Evolutionary conservation across 164 flowering plant species (phyloP).

Genomic region (Euptelea pleiosperma): DNA sequence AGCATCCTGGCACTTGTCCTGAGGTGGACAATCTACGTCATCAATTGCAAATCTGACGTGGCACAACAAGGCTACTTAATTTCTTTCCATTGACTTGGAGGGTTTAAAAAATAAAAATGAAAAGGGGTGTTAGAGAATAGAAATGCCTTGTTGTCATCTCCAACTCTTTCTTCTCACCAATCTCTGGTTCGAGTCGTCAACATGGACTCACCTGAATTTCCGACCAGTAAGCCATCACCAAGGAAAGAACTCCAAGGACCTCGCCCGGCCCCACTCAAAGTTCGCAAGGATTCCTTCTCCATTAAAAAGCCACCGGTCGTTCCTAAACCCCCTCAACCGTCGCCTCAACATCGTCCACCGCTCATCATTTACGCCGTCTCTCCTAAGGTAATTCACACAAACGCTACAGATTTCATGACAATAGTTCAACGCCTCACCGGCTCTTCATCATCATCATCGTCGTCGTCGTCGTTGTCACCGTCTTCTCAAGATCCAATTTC

Average conservation of each 20-base stretch:
- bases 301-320: conserved; percentile 22
- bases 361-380: conserved; percentile 74
- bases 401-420: conserved; percentile 33
- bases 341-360: conserved; percentile 32
- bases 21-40: no score
- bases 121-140: no score
- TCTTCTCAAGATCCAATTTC: conserved; percentile 29
- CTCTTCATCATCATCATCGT: conserved; percentile 17
- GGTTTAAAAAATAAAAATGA: no score
- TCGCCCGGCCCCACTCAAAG: conserved; percentile 21
- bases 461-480: conserved; percentile 24
- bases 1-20: no score
- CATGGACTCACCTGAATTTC: conserved; percentile 1
- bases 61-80: no score
- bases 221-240: conserved; percentile 14
- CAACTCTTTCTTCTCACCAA: not conserved
- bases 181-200: not conserved
- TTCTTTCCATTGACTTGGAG: no score
- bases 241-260: conserved; percentile 24
- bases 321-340: conserved; percentile 1
- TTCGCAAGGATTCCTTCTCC: conserved; percentile 18
- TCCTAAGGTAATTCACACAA: conserved; percentile 44
- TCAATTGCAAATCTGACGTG: no score
- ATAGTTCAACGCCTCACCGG: conserved; percentile 51
- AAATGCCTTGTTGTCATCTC: no score